Evolutionary conservation across 345 rosid genomes (phyloP), one percentile per base, ranked within the genome.

Genomic region (Citrus reticulata): DNA sequence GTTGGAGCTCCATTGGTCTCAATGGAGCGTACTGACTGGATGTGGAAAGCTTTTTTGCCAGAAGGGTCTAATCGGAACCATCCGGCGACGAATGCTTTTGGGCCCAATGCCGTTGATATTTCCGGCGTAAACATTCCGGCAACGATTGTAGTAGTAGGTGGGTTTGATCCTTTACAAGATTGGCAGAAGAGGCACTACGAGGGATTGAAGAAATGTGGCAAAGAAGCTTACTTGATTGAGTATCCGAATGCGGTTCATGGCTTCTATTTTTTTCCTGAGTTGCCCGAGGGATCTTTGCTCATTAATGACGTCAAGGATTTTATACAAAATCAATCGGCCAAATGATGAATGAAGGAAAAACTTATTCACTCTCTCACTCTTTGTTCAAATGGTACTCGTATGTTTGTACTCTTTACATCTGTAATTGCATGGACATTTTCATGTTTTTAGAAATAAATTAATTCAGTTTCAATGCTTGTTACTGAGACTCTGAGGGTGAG

Each of bases 141-240:
- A 5, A 72, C 81, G 27, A 4, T 32, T 51, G 64, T 19, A 51
- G 6, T 72, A 51, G 55, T 60, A 0, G 80, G 76, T 0, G 84
- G 84, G 42, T 58, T 78, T 20, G 86, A 84, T 62, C 82, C 80
- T 25, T 76, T 84, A 29, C 49, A 84, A 61, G 84, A 75, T 71
- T 59, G 84, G 83, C 87, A 84, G 35, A 78, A 75, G 46, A 81
- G 54, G 67, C 81, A 84, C 49, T 81, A 68, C 27, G 72, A 81
- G 8, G 77, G 85, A 78, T 30, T 84, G 16, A 79, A 8, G 81
- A 75, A 46, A 57, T 54, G 17, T 2, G 87, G 84, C 20, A 84
- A 84, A 58, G 74, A 81, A 59, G 84, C 63, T 9, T 62, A 77
- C 4, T 35, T 73, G 35, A 27, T 37, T 4, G 77, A 73, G 57